These are phyloP conservation scores for Dendrobium catenatum DNA, from an alignment of 106 monocot genomes.

Conservation along the genomic window DNA sequence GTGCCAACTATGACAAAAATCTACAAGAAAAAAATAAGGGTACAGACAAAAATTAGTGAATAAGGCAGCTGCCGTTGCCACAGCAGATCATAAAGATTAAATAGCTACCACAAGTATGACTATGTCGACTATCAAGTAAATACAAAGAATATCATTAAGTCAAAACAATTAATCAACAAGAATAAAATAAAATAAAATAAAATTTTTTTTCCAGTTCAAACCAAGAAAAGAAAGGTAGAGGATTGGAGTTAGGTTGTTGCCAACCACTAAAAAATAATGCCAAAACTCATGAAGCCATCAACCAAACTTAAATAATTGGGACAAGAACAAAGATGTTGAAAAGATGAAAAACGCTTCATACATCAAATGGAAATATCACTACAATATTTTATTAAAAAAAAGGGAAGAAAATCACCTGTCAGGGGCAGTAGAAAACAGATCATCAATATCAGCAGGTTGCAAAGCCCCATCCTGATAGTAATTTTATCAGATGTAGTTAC, in stretches of 20 bases:
- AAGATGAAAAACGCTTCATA: conserved; percentile 2
- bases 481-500: not conserved
- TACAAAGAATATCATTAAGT: not conserved
- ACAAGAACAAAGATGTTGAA: not conserved
- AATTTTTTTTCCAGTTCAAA: not conserved
- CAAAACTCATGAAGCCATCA: not conserved
- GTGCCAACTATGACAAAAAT: not conserved
- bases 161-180: not conserved
- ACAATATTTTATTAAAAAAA: not conserved
- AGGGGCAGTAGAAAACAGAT: conserved; percentile 97
- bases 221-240: not conserved
- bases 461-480: conserved; percentile 70
- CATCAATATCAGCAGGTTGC: conserved; percentile 77
- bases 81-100: not conserved
- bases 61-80: not conserved
- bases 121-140: not conserved
- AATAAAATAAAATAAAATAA: not conserved
- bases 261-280: not conserved
- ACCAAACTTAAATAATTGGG: not conserved
- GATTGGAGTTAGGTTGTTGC: not conserved
- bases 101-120: not conserved
- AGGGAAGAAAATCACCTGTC: conserved; percentile 48
- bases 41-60: not conserved
- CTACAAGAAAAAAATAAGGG: not conserved
- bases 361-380: not conserved